Evolutionary conservation across 768 basidiomycete species (phyloP).

Genomic region (Trametes cubensis): DNA sequence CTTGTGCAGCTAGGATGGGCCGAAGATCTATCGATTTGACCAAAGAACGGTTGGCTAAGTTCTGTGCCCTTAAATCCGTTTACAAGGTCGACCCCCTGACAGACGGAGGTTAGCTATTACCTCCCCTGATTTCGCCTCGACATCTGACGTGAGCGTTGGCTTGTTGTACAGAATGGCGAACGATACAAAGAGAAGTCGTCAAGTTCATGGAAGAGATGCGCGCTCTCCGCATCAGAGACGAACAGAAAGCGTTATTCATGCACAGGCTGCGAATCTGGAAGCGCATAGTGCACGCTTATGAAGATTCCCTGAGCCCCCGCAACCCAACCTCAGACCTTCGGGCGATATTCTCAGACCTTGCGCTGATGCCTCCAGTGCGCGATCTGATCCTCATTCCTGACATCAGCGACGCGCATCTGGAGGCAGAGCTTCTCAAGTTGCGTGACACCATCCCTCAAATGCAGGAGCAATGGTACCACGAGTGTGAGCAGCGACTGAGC

Average conservation of each 20-base stretch:
- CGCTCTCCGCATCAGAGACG: neutral
- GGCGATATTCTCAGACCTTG: slow-evolving; percentile 1
- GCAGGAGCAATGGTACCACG: neutral
- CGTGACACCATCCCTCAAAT: neutral
- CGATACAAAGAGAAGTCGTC: neutral
- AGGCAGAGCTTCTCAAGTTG: neutral
- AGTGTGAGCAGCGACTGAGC: neutral
- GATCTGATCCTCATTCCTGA: neutral
- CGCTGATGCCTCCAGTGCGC: neutral
- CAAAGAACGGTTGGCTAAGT: too few relatives aligned
- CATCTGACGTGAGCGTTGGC: neutral
- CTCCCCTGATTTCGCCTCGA: neutral
- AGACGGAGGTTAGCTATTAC: neutral
- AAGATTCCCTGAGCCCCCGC: neutral
- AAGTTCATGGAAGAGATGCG: neutral
- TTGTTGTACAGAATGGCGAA: neutral
- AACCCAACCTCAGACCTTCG: neutral
- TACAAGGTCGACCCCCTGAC: neutral
- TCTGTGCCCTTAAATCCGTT: too few relatives aligned
- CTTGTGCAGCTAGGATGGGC: too few relatives aligned
- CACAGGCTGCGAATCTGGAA: too few relatives aligned
- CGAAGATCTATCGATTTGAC: too few relatives aligned
- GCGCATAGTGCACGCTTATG: neutral
- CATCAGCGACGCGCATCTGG: neutral
- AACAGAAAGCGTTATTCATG: neutral